phyloP scores from a whole-genome alignment of 345 rosid species.

The Dipteronia dyeriana region DNA sequence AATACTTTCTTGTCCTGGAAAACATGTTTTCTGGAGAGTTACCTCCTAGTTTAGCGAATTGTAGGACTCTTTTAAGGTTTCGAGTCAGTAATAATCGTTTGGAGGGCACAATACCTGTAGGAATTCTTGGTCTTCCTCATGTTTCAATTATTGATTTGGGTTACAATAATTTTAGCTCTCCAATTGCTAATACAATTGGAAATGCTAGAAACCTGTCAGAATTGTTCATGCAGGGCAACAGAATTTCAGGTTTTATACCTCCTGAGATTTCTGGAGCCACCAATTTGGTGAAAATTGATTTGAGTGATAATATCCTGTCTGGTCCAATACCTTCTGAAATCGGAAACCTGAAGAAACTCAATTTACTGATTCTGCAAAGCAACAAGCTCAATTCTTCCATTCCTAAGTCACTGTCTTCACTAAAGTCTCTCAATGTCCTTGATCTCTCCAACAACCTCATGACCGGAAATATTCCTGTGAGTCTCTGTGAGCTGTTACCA shows the following conservation, averaged over 20 bases:
- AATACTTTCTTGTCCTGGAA: conserved; percentile 72
- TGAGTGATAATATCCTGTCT: conserved; percentile 68
- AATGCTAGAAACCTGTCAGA: conserved; percentile 79
- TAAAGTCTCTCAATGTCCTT: conserved; percentile 80
- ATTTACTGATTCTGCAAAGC: conserved; percentile 67
- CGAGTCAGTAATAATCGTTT: conserved; percentile 73
- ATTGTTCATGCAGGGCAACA: conserved; percentile 73
- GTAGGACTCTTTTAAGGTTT: conserved; percentile 70
- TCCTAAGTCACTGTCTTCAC: conserved; percentile 64
- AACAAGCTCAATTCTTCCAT: conserved; percentile 66
- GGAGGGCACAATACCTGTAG: conserved; percentile 64
- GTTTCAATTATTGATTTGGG: conserved; percentile 82
- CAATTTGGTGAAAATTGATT: conserved; percentile 87
- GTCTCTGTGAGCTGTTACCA: conserved; percentile 61
- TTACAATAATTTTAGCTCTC: conserved; percentile 67
- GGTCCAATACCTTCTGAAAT: conserved; percentile 82
- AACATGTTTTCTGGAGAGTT: conserved; percentile 69
- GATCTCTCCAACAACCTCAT: conserved; percentile 77
- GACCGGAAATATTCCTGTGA: conserved; percentile 73
- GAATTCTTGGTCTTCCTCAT: conserved; percentile 70
- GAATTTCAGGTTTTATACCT: conserved; percentile 68
- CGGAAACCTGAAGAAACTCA: conserved; percentile 69
- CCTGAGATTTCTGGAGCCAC: conserved; percentile 61
- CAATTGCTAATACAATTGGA: conserved; percentile 53
- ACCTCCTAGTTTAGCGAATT: conserved; percentile 58